phyloP scores from a whole-genome alignment of 1,284 basidiomycete species.

The Albatrellus sp. region DNA sequence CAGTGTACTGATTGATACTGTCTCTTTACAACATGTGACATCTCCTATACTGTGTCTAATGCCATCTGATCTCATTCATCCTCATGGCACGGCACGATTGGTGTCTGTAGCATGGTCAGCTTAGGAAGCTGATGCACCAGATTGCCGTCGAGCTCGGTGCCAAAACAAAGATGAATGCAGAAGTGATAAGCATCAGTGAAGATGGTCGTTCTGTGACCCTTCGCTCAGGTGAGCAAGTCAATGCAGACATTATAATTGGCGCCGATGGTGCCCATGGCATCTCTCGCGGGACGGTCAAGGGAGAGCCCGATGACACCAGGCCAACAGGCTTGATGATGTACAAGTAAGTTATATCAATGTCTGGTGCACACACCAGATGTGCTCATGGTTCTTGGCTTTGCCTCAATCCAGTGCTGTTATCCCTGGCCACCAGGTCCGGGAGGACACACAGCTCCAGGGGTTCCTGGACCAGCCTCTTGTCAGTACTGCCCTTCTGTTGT shows the following conservation, averaged over 20 bases:
- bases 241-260: slow-evolving; percentile 49
- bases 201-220: slow-evolving; percentile 22
- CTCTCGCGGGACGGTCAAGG: slow-evolving; percentile 20
- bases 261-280: slow-evolving; percentile 41
- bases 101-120: slow-evolving; percentile 25
- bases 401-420: slow-evolving; percentile 25
- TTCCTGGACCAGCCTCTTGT: slow-evolving; percentile 22
- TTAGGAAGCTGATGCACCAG: slow-evolving; percentile 26
- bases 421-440: slow-evolving; percentile 24
- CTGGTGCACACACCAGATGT: not conserved
- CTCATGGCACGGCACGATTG: not conserved
- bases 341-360: slow-evolving; percentile 23
- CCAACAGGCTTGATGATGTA: slow-evolving; percentile 24
- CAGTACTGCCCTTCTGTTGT: no score
- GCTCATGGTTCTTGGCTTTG: slow-evolving; percentile 2
- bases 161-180: slow-evolving; percentile 24
- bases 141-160: slow-evolving; percentile 33
- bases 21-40: not conserved
- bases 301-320: slow-evolving; percentile 14
- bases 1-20: no score
- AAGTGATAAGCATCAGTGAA: slow-evolving; percentile 27
- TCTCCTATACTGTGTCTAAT: not conserved
- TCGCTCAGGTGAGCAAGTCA: slow-evolving; percentile 30
- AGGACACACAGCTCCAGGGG: slow-evolving; percentile 22
- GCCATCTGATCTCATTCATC: no score